phyloP scores from a whole-genome alignment of 352 stramenopile genomes.

The Phytophthora fragariae region DNA sequence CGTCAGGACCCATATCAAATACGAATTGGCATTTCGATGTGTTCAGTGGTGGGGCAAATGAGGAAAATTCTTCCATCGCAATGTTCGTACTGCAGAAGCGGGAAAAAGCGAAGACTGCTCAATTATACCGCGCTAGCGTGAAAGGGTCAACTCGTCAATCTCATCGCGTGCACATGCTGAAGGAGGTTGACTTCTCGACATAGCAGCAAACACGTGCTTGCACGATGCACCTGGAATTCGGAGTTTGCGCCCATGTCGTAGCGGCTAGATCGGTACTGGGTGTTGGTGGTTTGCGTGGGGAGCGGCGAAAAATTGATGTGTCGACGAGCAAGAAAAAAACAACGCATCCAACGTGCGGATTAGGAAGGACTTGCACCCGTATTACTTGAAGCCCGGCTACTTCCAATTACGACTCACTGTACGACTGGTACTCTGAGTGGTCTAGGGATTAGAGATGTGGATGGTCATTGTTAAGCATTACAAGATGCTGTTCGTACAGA shows the following conservation, averaged over 20 bases:
- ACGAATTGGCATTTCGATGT: neutral
- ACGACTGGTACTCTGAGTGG: too few relatives aligned
- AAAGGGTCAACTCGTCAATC: constrained; percentile 7
- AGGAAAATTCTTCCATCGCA: neutral
- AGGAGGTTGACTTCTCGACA: neutral
- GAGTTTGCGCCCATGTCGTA: neutral
- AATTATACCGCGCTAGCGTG: constrained; percentile 8
- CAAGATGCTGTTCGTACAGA: too few relatives aligned
- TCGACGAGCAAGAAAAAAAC: too few relatives aligned
- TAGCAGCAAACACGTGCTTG: neutral
- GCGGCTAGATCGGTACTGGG: too few relatives aligned
- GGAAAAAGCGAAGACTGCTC: constrained; percentile 2
- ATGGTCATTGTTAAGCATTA: too few relatives aligned
- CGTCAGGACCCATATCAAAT: neutral
- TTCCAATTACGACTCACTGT: too few relatives aligned
- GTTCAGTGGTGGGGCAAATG: neutral
- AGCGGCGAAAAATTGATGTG: too few relatives aligned
- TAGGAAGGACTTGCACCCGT: too few relatives aligned
- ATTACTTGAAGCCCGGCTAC: too few relatives aligned
- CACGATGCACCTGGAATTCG: constrained; percentile 10
- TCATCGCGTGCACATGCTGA: neutral
- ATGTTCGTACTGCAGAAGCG: neutral
- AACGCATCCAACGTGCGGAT: too few relatives aligned
- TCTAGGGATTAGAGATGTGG: too few relatives aligned
- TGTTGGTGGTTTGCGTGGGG: too few relatives aligned